Conservation (phyloP, 208 protist genomes). For the Hexamita inflata region DNA sequence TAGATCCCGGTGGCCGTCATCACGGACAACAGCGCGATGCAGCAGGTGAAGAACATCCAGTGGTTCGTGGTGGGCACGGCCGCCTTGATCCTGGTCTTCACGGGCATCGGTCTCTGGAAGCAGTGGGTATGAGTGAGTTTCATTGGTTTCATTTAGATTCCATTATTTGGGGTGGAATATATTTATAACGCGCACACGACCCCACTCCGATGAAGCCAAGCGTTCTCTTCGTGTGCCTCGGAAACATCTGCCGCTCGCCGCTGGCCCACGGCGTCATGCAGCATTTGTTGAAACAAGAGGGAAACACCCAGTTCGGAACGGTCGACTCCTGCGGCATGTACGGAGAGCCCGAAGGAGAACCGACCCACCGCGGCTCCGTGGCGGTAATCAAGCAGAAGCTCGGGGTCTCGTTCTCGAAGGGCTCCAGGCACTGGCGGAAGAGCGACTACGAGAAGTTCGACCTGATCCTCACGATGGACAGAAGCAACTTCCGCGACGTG, state of each 20-base stretch:
- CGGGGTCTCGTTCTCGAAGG: constrained; percentile 25
- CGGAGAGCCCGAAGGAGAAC: constrained; percentile 24
- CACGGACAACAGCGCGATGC: too few species aligned
- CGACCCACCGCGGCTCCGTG: constrained; percentile 21
- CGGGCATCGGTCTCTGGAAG: too few species aligned
- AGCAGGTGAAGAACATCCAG: too few species aligned
- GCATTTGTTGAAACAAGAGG: constrained; percentile 9
- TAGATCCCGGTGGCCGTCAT: too few species aligned
- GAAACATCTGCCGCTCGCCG: constrained; percentile 44
- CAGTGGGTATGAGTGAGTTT: too few species aligned
- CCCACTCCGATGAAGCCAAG: too few species aligned
- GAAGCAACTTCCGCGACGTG: constrained; percentile 16
- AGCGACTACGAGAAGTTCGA: constrained; percentile 40
- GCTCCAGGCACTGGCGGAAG: constrained; percentile 30
- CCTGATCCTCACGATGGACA: constrained; percentile 38
- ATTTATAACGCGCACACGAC: too few species aligned
- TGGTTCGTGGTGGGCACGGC: too few species aligned
- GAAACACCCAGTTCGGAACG: background rate
- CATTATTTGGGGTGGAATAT: too few species aligned
- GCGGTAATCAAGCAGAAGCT: constrained; percentile 6
- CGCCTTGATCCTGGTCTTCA: too few species aligned
- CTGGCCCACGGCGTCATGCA: constrained; percentile 33
- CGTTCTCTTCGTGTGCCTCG: constrained; percentile 42
- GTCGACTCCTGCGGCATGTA: constrained; percentile 39
- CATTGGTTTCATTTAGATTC: too few species aligned